These are phyloP conservation scores for Leccinum sublutescens DNA, from an alignment of 768 basidiomycete genomes.

Conservation along the genomic window DNA sequence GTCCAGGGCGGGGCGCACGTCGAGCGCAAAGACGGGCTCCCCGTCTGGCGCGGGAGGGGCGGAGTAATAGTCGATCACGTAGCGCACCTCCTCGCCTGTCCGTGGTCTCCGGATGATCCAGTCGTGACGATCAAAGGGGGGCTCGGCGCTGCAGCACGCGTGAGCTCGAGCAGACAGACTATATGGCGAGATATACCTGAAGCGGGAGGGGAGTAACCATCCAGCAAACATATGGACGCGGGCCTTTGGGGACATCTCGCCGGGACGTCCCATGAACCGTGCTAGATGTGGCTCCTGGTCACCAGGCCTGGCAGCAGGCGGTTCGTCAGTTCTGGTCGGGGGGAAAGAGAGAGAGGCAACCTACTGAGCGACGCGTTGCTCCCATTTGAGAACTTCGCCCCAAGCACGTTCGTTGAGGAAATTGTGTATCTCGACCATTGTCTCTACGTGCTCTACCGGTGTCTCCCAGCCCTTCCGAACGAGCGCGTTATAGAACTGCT, in stretches of 20 bases:
- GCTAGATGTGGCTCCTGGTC: conserved; percentile 72
- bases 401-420: conserved; percentile 97
- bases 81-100: conserved; percentile 82
- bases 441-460: conserved; percentile 92
- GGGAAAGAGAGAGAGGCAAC: conserved; percentile 1
- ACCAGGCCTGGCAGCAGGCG: conserved; percentile 37
- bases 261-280: conserved; percentile 85
- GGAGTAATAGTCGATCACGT: conserved; percentile 98
- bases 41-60: conserved; percentile 88
- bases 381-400: conserved; percentile 94
- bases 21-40: conserved; percentile 91
- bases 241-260: conserved; percentile 94
- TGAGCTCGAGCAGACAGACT: not conserved
- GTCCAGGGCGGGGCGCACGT: conserved; percentile 94
- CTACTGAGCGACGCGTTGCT: conserved; percentile 50
- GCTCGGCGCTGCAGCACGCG: conserved; percentile 60
- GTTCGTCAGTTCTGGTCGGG: not conserved
- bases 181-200: conserved; percentile 61
- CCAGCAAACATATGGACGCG: conserved; percentile 83
- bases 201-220: conserved; percentile 83
- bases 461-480: conserved; percentile 97
- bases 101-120: conserved; percentile 87
- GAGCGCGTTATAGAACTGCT: conserved; percentile 97
- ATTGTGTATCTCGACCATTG: conserved; percentile 98
- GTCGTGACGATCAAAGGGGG: conserved; percentile 97